phyloP scores from a whole-genome alignment of 176 grass and related monocot species.

The sorghum (Sorghum bicolor) region DNA sequence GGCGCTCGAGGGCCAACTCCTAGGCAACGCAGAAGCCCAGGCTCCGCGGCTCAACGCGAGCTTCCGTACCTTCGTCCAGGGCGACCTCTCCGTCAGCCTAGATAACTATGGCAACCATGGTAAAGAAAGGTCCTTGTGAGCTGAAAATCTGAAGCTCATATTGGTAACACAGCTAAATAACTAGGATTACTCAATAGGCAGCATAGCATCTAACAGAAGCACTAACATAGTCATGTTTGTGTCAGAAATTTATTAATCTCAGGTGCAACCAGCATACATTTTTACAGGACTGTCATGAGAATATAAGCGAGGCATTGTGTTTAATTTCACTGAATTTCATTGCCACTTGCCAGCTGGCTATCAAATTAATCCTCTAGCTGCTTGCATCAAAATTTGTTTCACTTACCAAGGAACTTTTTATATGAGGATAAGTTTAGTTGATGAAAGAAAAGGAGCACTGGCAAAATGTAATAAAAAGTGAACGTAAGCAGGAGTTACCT shows the following conservation, averaged over 20 bases:
- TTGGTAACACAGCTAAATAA: conserved; percentile 13
- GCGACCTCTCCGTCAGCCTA: no score
- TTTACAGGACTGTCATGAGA: conserved; percentile 6
- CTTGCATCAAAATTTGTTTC: conserved; percentile 20
- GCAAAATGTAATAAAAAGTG: background rate
- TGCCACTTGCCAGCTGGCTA: background rate
- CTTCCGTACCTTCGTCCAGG: no score
- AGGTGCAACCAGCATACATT: conserved; percentile 19
- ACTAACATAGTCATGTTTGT: background rate
- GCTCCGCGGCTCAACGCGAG: no score
- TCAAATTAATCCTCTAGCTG: conserved; percentile 7
- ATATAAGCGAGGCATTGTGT: background rate
- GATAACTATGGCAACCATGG: no score
- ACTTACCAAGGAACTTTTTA: background rate
- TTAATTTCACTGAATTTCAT: background rate
- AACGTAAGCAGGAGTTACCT: conserved; percentile 48
- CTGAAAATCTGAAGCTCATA: background rate
- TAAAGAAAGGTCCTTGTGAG: background rate
- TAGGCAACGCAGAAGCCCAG: no score
- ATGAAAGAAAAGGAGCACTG: conserved; percentile 4
- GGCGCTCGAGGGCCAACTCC: no score
- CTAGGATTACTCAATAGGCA: conserved; percentile 4
- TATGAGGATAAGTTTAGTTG: background rate
- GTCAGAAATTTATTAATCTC: conserved; percentile 6
- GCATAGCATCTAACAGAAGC: conserved; percentile 9